phyloP scores from a whole-genome alignment of 2,329 filamentous ascomycete species.

The Monosporascus sp. region DNA sequence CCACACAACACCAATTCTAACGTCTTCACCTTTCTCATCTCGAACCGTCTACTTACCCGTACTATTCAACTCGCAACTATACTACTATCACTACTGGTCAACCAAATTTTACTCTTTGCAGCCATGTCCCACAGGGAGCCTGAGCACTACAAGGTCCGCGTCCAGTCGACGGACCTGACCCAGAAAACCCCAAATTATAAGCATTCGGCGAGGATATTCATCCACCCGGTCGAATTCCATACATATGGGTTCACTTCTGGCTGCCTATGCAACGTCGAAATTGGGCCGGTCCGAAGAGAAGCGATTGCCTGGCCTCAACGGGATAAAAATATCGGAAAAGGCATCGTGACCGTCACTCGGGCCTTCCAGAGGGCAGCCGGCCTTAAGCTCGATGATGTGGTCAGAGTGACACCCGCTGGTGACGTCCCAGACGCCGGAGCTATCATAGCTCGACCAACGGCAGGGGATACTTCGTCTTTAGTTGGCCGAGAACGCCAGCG shows the following conservation, averaged over 20 bases:
- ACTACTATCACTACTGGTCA: no score
- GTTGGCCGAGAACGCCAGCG: conserved; percentile 23
- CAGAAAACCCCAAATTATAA: conserved; percentile 26
- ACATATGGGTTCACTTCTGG: conserved; percentile 23
- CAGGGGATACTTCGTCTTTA: conserved; percentile 29
- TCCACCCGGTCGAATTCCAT: conserved; percentile 22
- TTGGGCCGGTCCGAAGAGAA: conserved; percentile 29
- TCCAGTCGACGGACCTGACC: conserved; percentile 23
- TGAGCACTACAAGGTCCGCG: conserved; percentile 21
- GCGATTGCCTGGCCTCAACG: conserved; percentile 46
- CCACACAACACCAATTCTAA: no score
- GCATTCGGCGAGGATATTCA: conserved; percentile 27
- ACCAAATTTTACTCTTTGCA: neutral
- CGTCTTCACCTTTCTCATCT: no score
- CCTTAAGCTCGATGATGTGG: conserved; percentile 65
- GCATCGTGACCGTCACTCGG: conserved; percentile 67
- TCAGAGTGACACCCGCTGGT: conserved; percentile 53
- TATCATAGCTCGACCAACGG: conserved; percentile 57
- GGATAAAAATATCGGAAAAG: conserved; percentile 58
- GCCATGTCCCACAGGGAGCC: conserved; percentile 5
- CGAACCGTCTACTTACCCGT: no score
- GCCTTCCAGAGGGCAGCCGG: conserved; percentile 66
- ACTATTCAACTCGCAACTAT: no score
- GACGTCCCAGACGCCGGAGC: conserved; percentile 50
- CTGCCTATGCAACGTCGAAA: conserved; percentile 34